Base-by-base conservation (phyloP, 1,139 yeast species). In the Pichia kudriavzevii region DNA sequence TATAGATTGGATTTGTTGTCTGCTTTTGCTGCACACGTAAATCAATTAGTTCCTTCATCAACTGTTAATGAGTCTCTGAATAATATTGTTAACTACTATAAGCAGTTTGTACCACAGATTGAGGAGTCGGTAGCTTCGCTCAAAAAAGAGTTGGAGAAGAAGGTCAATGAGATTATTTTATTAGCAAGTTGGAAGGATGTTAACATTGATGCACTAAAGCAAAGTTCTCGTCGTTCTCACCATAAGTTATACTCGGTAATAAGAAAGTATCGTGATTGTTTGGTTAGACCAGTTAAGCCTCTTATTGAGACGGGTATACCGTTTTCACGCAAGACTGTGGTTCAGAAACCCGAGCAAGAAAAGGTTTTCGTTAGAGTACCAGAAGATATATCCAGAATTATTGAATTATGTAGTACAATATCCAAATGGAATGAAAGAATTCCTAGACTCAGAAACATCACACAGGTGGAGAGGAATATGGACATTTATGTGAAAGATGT, bases 131-230 rank as follows among this genome's bases (percentile, higher is more conserved):
- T 87, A 18, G 51, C 48, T 0, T 55, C 56, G 1, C 67, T 68
- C 1, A 75, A 69, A 52, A 72, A 68, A 47, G 58, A 60, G 7
- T 61, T 91, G 26, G 87, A 79, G 42, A 88, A 87, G 52, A 91
- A 85, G 36, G 72, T 91, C 18, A 68, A 75, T 29, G 98, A 93
- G 41, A 79, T 87, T 5, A 85, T 91, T 32, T 62, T 85, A 33
- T 66, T 93, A 21, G 96, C 97, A 1, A 83, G 95, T 53, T 93
- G 98, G 97, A 87, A 88, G 50, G 99, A 93, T 59, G 91, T 88
- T 10, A 93, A 93, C 51, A 76, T 87, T 31, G 94, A 81, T 53
- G 95, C 98, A 0, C 68, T 93, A 48, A 85, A 84, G 48, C 96
- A 88, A 58, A 84, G 95, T 60, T 91, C 98, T 4, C 76, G 84